Base-by-base conservation (phyloP, 2,329 filamentous ascomycete genomes). In the Geosmithia putterillii region DNA sequence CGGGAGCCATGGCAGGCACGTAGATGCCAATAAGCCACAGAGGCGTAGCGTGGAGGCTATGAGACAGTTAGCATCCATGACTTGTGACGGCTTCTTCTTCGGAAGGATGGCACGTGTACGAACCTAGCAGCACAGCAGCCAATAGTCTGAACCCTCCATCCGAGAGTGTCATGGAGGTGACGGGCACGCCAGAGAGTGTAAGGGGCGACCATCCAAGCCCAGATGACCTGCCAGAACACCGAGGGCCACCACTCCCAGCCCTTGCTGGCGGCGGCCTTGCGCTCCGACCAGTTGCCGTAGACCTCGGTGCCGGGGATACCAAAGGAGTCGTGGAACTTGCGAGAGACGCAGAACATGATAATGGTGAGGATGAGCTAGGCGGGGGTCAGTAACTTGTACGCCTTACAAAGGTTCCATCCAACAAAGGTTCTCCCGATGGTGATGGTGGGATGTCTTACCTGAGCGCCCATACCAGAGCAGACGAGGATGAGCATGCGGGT, bases 231-330 rank as follows among this genome's bases (percentile, higher is more conserved):
- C 76, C 76, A 81, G 20, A 77, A 58, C 34, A 79, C 70, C 0
- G 75, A 79, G 0, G 76, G 76, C 63, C 76, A 73, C 81, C 81
- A 86, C 63, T 86, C 81, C 69, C 73, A 80, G 8, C 81, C 81
- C 57, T 49, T 69, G 68, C 34, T 61, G 23, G 42, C 45, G n/a
- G 42, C 57, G 19, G 65, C 60, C 44, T 66, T 65, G 40, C 67
- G 60, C 37, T 76, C 69, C 48, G 69, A 69, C 14, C 68, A 63
- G 1, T 71, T 76, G 34, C 74, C 74, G 15, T 59, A 57, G 44
- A 81, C 72, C 49, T 81, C 80, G 23, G 77, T 78, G 44, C 75
- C 74, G 3, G 75, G 72, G 21, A 79, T 68, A 45, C 76, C 73
- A 40, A 77, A 82, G 5, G 68, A 70, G 12, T 61, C 54, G 53